Evolutionary conservation across 768 basidiomycete genomes (phyloP), one percentile per base, ranked within the genome.

Genomic region (Kwoniella botswanensis): DNA sequence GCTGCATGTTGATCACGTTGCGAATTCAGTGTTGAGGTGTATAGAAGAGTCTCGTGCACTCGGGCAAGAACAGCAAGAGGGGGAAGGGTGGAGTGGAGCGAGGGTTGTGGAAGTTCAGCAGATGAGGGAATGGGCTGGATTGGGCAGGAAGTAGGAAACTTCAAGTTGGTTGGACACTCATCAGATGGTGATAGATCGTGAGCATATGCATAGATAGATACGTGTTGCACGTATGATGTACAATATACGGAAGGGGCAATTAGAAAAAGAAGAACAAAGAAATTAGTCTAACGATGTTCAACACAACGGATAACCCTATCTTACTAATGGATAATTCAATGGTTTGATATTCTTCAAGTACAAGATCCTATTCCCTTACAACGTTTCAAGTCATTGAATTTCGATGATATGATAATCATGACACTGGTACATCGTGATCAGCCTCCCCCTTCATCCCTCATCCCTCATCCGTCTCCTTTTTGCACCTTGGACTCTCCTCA

Each of bases 1-100:
- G 1, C 89, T 98, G 54, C 96, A 98, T 79, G 94, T 98, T 22
- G 97, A 99, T 76, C 93, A 94, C 72, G 93, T 98, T 56, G 97
- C 91, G 2, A 89, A 90, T 75, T 93, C 94, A 0, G 87, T 93
- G 7, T 89, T 91, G 70, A 42, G 69, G n/a, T 73, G 83, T 21
- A 86, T 90, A 21, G 87, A 88, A 44, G 85, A 90, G 63, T 57
- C 29, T 87, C 89, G 42, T 29, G 65, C 22, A 50, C 18, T 15
- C 46, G 64, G 72, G 57, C 24, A 74, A 12, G 90, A 93, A 81
- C 85, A 89, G 26, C 85, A 84, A 21, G 85, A 83, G 67, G 89
- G 89, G 82, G 87, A 86, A 81, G 80, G 81, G 90, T 91, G 75
- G 76, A 86, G 80, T 2, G 77, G 81, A 18, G 59, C 59, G 21